Evolutionary conservation across 2,329 filamentous ascomycete species (phyloP).

Genomic region (Diplodia scrobiculata): DNA sequence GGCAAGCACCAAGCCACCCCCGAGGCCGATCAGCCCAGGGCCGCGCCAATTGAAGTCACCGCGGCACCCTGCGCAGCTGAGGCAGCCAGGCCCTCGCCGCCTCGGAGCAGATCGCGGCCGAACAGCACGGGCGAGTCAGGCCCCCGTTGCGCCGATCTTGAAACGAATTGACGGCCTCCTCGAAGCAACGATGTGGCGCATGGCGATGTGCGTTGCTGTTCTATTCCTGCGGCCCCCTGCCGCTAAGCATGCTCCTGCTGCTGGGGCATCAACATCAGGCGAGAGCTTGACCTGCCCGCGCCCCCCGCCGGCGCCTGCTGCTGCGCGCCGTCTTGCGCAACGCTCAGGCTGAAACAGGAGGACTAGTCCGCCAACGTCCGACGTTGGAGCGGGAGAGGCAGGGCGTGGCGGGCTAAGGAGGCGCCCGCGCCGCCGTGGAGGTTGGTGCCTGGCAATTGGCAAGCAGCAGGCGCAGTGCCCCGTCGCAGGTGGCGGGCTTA

Average conservation of each 20-base stretch:
- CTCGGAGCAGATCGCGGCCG: conserved; percentile 19
- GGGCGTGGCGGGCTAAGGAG: background rate
- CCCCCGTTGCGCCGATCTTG: conserved; percentile 21
- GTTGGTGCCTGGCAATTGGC: background rate
- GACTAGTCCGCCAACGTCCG: conserved; percentile 13
- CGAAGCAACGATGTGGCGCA: conserved; percentile 17
- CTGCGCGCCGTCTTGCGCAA: conserved; percentile 24
- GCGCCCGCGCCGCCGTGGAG: conserved; percentile 2
- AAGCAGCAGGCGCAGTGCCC: too few relatives aligned
- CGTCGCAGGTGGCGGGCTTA: conserved; percentile 8
- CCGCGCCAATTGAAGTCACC: conserved; percentile 8
- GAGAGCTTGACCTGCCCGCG: conserved; percentile 17
- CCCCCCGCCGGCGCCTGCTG: conserved; percentile 12
- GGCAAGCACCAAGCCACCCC: conserved; percentile 5
- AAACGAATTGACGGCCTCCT: conserved; percentile 22
- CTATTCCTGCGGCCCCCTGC: conserved; percentile 24
- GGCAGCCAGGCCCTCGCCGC: conserved; percentile 10
- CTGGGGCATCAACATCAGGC: conserved; percentile 21
- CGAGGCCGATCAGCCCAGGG: conserved; percentile 17
- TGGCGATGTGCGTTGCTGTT: conserved; percentile 6
- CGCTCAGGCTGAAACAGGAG: conserved; percentile 29
- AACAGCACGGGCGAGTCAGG: conserved; percentile 22
- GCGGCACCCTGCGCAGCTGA: conserved; percentile 13
- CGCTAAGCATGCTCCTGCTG: conserved; percentile 8
- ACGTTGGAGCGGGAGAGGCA: conserved; percentile 10